Evolutionary conservation across 2,329 filamentous ascomycete genomes (phyloP).

Genomic region (Calycina herbarum): DNA sequence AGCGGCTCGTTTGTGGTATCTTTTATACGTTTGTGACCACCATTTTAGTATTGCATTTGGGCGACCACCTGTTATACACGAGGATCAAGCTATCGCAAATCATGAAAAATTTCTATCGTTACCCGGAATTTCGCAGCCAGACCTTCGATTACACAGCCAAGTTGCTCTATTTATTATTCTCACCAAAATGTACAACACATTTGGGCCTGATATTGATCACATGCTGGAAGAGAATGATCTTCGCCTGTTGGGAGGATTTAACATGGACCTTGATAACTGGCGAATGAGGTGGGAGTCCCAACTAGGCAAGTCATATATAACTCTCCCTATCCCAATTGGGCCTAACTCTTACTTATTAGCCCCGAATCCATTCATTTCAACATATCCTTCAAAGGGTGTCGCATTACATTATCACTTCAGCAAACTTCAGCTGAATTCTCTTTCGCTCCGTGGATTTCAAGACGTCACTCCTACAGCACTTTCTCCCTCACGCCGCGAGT

Average conservation of each 20-base stretch:
- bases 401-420: slow-evolving; percentile 38
- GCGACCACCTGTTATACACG: slow-evolving; percentile 60
- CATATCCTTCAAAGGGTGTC: slow-evolving; percentile 33
- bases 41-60: slow-evolving; percentile 66
- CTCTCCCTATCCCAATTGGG: background rate
- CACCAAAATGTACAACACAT: slow-evolving; percentile 57
- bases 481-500: slow-evolving; percentile 23
- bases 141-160: slow-evolving; percentile 58
- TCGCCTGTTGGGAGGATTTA: slow-evolving; percentile 39
- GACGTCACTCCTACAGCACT: slow-evolving; percentile 11
- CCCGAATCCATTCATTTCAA: slow-evolving; percentile 23
- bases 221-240: slow-evolving; percentile 45
- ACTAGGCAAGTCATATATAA: slow-evolving; percentile 30
- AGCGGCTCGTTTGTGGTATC: slow-evolving; percentile 60
- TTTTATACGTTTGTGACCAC: slow-evolving; percentile 65
- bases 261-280: slow-evolving; percentile 41
- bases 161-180: slow-evolving; percentile 61
- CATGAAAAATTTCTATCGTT: slow-evolving; percentile 55
- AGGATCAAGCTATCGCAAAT: slow-evolving; percentile 56
- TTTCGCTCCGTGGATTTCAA: slow-evolving; percentile 31
- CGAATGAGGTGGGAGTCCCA: slow-evolving; percentile 40
- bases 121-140: slow-evolving; percentile 51
- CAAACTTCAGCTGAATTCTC: slow-evolving; percentile 42
- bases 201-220: slow-evolving; percentile 56
- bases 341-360: background rate